A percentile compares a stretch with the other conserved stretches of the same genome.
Evolutionary conservation across 345 rosid species (phyloP).

Genomic region (Eucalyptus pauciflora): DNA sequence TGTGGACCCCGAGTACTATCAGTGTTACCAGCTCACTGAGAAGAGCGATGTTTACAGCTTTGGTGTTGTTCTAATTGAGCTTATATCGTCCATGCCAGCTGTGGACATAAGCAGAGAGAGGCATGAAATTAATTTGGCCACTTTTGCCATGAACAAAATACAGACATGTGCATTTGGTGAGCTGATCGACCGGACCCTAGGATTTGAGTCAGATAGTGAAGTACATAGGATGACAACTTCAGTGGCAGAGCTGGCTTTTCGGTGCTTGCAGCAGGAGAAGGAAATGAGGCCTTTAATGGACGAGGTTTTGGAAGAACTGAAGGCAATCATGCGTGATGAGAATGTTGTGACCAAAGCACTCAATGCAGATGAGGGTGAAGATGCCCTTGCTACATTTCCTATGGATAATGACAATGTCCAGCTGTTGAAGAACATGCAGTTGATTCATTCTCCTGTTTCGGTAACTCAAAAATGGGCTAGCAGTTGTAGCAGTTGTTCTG

Average conservation of each 20-base stretch:
- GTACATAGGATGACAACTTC: neutral
- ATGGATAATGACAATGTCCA: neutral
- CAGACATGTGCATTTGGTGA: neutral
- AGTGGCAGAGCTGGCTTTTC: constrained; percentile 2
- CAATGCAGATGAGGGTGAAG: neutral
- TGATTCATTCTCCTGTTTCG: neutral
- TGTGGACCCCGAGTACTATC: constrained; percentile 5
- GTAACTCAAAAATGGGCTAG: neutral
- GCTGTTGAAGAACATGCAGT: neutral
- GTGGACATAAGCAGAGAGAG: constrained; percentile 1
- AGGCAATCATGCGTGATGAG: neutral
- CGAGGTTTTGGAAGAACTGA: neutral
- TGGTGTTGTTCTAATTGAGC: constrained; percentile 7
- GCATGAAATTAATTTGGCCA: constrained; percentile 2
- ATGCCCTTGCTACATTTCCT: neutral
- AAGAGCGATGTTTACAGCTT: constrained; percentile 12
- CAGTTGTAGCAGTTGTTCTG: neutral
- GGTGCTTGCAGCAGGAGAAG: constrained; percentile 4
- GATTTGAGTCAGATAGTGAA: neutral
- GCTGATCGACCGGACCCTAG: neutral
- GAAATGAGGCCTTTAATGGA: constrained; percentile 3
- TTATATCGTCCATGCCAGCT: constrained; percentile 1
- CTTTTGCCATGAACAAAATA: neutral
- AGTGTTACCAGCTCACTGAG: constrained; percentile 2
- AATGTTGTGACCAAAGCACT: neutral